Evolutionary conservation across 495 filamentous ascomycete genomes (phyloP).

Genomic region (Parathielavia hyrcaniae): DNA sequence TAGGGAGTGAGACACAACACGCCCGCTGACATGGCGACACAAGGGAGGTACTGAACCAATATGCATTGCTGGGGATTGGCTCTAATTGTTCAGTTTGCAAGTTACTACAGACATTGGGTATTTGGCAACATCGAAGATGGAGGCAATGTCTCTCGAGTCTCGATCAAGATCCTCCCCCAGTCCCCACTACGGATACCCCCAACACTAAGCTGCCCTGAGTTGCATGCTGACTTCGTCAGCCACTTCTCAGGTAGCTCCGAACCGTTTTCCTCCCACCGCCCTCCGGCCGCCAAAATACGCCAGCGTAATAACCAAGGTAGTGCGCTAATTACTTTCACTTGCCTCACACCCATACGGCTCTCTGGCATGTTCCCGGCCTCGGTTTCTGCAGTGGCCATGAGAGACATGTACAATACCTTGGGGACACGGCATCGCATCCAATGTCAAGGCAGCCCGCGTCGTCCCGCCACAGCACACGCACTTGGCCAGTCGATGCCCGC

Average conservation of each 20-base stretch:
- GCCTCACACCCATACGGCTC: constrained; percentile 1
- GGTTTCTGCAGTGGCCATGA: neutral
- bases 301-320: neutral
- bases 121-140: too few relatives aligned
- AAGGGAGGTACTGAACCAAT: too few relatives aligned
- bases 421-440: too few relatives aligned
- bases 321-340: constrained; percentile 12
- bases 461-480: constrained; percentile 7
- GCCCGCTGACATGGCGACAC: neutral
- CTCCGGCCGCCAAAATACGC: neutral
- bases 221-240: neutral
- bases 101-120: too few relatives aligned
- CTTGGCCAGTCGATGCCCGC: constrained; percentile 1
- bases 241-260: neutral
- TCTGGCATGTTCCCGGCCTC: neutral
- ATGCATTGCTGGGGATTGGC: too few relatives aligned
- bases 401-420: too few relatives aligned
- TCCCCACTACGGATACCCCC: neutral
- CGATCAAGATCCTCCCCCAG: neutral
- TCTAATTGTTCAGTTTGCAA: too few relatives aligned
- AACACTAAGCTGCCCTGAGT: neutral
- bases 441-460: constrained; percentile 7
- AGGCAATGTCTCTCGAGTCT: too few relatives aligned
- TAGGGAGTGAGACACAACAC: neutral
- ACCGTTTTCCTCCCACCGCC: neutral